These are phyloP conservation scores for Cylindrotheca fusiformis DNA, from an alignment of 108 stramenopile genomes.

Conservation along the genomic window DNA sequence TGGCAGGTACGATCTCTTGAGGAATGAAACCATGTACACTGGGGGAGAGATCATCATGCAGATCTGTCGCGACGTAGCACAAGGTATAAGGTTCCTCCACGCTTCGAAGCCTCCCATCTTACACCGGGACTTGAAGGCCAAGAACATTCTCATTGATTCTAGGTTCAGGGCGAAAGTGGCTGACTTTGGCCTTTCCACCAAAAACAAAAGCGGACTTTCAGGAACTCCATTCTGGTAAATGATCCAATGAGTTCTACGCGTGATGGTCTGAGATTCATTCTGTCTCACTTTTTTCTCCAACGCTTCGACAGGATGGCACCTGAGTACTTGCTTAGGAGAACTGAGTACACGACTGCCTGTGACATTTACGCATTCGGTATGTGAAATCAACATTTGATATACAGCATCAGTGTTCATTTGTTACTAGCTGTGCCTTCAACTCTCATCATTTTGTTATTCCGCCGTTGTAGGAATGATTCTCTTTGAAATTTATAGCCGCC, in stretches of 20 bases:
- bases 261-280: background rate
- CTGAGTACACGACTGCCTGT: slow-evolving; percentile 37
- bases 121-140: slow-evolving; percentile 27
- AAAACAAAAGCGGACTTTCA: background rate
- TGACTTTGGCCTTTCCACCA: slow-evolving; percentile 36
- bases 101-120: slow-evolving; percentile 42
- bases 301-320: slow-evolving; percentile 70
- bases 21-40: slow-evolving; percentile 44
- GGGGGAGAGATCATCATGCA: slow-evolving; percentile 45
- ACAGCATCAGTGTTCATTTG: too few species aligned
- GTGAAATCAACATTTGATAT: too few species aligned
- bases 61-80: slow-evolving; percentile 45
- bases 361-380: slow-evolving; percentile 68
- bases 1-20: slow-evolving; percentile 44
- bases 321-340: slow-evolving; percentile 49
- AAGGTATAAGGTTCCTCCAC: slow-evolving; percentile 53
- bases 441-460: too few species aligned
- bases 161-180: slow-evolving; percentile 54
- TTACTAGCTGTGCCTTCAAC: too few species aligned
- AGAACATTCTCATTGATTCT: slow-evolving; percentile 43
- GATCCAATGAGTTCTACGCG: background rate
- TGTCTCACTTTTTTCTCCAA: background rate
- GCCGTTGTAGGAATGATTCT: too few species aligned
- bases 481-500: slow-evolving; percentile 48
- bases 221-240: background rate